Evolutionary conservation across 257 asterid genomes (phyloP).

Genomic region (Euphrasia confusa): DNA sequence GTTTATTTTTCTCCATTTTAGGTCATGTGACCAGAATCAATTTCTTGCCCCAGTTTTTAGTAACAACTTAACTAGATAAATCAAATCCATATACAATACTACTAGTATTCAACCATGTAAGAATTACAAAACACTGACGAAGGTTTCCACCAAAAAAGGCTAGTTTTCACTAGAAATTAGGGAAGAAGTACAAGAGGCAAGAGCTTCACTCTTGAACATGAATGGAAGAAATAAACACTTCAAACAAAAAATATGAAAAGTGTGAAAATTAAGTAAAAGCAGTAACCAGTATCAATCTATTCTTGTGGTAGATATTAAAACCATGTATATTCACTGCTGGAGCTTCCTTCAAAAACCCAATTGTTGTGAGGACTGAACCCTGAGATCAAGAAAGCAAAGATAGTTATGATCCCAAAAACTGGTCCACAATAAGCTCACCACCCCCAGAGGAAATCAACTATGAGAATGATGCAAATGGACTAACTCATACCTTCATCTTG

Average conservation of each 20-base stretch:
- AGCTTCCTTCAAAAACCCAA: conserved; percentile 92
- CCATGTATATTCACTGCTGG: conserved; percentile 77
- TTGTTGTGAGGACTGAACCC: conserved; percentile 68
- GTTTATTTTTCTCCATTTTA: neutral
- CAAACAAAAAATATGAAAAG: neutral
- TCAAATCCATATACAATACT: neutral
- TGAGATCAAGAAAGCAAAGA: conserved; percentile 33
- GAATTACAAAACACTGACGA: neutral
- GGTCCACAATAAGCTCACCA: no score
- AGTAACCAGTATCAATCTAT: conserved; percentile 81
- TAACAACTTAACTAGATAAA: neutral
- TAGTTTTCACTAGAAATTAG: neutral
- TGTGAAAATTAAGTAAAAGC: conserved; percentile 17
- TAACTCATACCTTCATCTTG: no score
- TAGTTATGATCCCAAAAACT: conserved; percentile 5
- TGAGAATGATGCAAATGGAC: no score
- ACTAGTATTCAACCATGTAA: neutral
- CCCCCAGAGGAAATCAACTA: no score
- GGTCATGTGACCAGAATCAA: neutral
- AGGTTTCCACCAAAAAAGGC: neutral
- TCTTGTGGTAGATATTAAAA: conserved; percentile 92
- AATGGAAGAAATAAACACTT: neutral
- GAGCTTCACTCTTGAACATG: neutral
- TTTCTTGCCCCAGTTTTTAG: neutral
- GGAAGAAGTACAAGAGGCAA: neutral